A percentile compares a stretch with the other conserved stretches of the same genome.
Evolutionary conservation across 148 eudicot species (phyloP).

Genomic region (Amaranthus hypochondriacus): DNA sequence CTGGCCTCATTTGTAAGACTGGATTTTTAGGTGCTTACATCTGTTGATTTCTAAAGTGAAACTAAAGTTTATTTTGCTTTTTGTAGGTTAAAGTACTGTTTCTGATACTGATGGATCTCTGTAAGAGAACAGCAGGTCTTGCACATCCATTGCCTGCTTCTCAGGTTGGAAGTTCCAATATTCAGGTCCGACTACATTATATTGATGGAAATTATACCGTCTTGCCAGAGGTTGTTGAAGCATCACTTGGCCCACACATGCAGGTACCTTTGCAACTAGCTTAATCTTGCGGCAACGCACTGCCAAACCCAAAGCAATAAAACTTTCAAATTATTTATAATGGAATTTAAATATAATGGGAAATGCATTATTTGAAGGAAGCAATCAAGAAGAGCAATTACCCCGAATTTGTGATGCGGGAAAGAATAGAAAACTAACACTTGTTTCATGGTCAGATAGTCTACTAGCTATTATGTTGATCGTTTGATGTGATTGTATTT

Average conservation of each 20-base stretch:
- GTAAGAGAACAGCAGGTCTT: constrained; percentile 73
- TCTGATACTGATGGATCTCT: constrained; percentile 90
- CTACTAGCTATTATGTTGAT: background rate
- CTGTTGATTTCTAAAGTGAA: background rate
- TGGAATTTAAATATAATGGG: background rate
- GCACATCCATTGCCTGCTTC: constrained; percentile 88
- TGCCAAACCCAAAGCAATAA: background rate
- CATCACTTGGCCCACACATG: constrained; percentile 99
- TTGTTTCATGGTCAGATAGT: background rate
- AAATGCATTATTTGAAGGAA: no score
- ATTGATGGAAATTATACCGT: constrained; percentile 95
- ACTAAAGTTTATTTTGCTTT: constrained; percentile 7
- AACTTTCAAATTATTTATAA: background rate
- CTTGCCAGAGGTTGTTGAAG: constrained; percentile 95
- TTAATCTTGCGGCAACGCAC: background rate
- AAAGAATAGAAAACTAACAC: background rate
- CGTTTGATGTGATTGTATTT: background rate
- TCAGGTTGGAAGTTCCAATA: constrained; percentile 83
- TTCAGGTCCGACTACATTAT: constrained; percentile 88
- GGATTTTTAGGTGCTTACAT: background rate
- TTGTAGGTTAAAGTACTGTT: constrained; percentile 92
- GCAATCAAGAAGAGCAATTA: background rate
- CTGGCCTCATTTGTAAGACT: background rate
- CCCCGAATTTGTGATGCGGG: background rate
- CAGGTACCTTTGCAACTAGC: constrained; percentile 44